Conservation (phyloP, 106 monocot species). For the Chionographis japonica region DNA sequence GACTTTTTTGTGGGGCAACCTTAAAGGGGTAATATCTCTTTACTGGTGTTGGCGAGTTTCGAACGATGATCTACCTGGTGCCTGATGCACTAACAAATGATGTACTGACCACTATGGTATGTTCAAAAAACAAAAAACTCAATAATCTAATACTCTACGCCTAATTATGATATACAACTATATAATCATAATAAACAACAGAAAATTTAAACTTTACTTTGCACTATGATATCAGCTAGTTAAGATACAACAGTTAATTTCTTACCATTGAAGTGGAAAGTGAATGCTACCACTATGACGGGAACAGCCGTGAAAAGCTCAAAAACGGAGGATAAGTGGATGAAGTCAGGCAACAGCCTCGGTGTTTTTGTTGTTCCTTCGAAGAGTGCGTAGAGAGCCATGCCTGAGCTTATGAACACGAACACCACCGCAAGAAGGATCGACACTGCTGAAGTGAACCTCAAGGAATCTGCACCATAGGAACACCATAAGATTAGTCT, state of each 20-base stretch:
- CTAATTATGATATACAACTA: too few relatives aligned
- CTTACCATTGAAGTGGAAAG: constrained; percentile 95
- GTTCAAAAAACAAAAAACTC: too few relatives aligned
- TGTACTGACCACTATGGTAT: too few relatives aligned
- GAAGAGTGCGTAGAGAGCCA: constrained; percentile 63
- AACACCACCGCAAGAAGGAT: constrained; percentile 80
- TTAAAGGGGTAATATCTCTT: too few relatives aligned
- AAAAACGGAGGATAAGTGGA: constrained; percentile 37
- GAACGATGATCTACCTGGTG: too few relatives aligned
- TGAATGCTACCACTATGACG: constrained; percentile 86
- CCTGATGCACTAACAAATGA: too few relatives aligned
- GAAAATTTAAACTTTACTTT: too few relatives aligned
- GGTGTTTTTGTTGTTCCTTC: constrained; percentile 45
- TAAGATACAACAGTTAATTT: neutral
- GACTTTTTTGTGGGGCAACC: too few relatives aligned
- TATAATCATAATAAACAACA: too few relatives aligned
- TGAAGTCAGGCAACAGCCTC: constrained; percentile 54
- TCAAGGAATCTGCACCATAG: constrained; percentile 58
- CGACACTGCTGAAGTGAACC: constrained; percentile 72
- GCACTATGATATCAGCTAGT: too few relatives aligned
- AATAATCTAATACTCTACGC: too few relatives aligned
- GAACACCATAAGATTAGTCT: neutral
- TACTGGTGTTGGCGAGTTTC: too few relatives aligned
- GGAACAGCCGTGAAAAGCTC: constrained; percentile 89
- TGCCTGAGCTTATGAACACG: constrained; percentile 56